These are phyloP conservation scores for Apiospora marii DNA, from an alignment of 2,329 filamentous ascomycete species.

Conservation along the genomic window DNA sequence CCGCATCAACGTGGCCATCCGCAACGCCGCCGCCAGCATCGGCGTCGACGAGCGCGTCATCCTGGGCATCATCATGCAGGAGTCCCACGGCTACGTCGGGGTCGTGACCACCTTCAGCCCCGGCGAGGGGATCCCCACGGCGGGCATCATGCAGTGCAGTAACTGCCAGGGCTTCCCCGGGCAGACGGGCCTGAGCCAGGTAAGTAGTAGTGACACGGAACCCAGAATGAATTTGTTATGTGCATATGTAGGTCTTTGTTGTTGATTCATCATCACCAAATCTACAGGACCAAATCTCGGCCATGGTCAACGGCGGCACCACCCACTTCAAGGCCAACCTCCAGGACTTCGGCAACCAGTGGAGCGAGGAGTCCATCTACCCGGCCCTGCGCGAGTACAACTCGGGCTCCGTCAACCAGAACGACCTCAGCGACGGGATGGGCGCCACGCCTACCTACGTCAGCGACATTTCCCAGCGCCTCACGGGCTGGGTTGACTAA, in stretches of 20 bases:
- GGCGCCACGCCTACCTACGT: slow-evolving; percentile 48
- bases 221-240: too few relatives aligned
- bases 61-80: slow-evolving; percentile 52
- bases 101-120: slow-evolving; percentile 44
- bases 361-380: slow-evolving; percentile 45
- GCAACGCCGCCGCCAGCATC: slow-evolving; percentile 38
- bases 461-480: slow-evolving; percentile 48
- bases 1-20: slow-evolving; percentile 44
- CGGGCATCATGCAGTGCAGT: slow-evolving; percentile 50
- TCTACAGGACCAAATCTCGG: slow-evolving; percentile 43
- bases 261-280: too few relatives aligned
- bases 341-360: slow-evolving; percentile 38
- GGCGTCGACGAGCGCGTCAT: slow-evolving; percentile 48
- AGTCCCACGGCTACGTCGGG: slow-evolving; percentile 49
- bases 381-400: slow-evolving; percentile 50
- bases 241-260: too few relatives aligned
- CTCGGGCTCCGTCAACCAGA: slow-evolving; percentile 46
- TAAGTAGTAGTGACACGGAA: too few relatives aligned
- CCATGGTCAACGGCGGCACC: slow-evolving; percentile 43
- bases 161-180: slow-evolving; percentile 46
- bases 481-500: slow-evolving; percentile 46
- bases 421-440: slow-evolving; percentile 45
- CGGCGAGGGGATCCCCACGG: slow-evolving; percentile 42
- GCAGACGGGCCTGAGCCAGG: slow-evolving; percentile 41
- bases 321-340: slow-evolving; percentile 42